phyloP scores from a whole-genome alignment of 1,284 basidiomycete genomes.

The Anthracocystis setariae region DNA sequence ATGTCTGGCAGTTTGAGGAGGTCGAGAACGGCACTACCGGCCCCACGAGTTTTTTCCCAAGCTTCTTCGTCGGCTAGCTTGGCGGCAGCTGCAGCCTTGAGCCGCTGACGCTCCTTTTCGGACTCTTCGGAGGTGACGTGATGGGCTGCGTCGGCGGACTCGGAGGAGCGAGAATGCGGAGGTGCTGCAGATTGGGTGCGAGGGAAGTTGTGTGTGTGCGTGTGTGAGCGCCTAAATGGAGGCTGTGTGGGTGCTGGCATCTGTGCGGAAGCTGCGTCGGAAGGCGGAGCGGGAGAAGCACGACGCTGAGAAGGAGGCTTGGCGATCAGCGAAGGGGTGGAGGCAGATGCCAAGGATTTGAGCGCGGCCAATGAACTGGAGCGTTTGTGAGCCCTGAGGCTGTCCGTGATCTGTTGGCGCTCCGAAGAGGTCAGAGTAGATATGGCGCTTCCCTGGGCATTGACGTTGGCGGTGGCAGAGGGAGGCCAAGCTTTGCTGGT shows the following conservation, averaged over 20 bases:
- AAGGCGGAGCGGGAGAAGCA: constrained; percentile 2
- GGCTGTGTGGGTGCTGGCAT: constrained; percentile 42
- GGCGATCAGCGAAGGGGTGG: constrained; percentile 13
- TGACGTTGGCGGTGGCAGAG: constrained; percentile 34
- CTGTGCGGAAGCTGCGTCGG: constrained; percentile 10
- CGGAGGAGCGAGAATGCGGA: constrained; percentile 14
- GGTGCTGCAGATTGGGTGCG: constrained; percentile 36
- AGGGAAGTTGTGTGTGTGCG: constrained; percentile 26
- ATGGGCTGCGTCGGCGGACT: constrained; percentile 8
- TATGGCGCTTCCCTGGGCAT: constrained; percentile 35
- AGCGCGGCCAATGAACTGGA: constrained; percentile 41
- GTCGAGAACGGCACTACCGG: constrained; percentile 60
- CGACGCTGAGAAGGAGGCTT: constrained; percentile 7
- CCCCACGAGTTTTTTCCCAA: constrained; percentile 63
- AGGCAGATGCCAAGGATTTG: constrained; percentile 24
- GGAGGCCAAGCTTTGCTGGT: constrained; percentile 15
- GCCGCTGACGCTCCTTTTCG: constrained; percentile 41
- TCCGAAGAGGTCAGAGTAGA: constrained; percentile 27
- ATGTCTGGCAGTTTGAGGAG: constrained; percentile 44
- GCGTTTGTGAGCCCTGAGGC: constrained; percentile 26
- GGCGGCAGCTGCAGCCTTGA: constrained; percentile 49
- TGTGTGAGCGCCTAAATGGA: constrained; percentile 30
- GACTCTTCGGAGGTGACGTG: constrained; percentile 20
- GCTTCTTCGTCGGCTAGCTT: constrained; percentile 55
- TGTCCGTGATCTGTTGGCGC: constrained; percentile 32